These are phyloP conservation scores for Claviceps purpurea DNA, from an alignment of 2,329 filamentous ascomycete genomes.

Conservation along the genomic window DNA sequence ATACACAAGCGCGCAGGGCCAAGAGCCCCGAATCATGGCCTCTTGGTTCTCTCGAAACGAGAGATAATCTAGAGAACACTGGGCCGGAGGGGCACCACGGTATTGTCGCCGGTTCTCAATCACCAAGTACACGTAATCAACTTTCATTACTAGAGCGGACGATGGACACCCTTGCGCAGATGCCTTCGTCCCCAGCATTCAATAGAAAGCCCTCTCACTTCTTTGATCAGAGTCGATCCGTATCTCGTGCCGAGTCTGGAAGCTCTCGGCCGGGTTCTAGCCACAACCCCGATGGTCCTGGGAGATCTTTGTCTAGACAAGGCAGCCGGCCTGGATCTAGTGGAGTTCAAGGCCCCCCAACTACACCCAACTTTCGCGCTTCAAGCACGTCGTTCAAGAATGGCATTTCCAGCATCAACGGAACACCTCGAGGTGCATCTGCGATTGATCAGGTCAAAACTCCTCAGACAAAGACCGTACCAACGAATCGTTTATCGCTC, in stretches of 20 bases:
- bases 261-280: constrained; percentile 41
- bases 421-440: constrained; percentile 26
- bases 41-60: neutral
- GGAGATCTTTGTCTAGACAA: constrained; percentile 33
- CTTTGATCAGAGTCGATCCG: constrained; percentile 50
- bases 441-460: constrained; percentile 10
- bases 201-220: constrained; percentile 57
- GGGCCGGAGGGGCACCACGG: constrained; percentile 5
- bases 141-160: constrained; percentile 71
- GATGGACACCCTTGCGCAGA: constrained; percentile 65
- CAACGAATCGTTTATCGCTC: constrained; percentile 11
- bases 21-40: neutral
- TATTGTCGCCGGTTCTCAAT: constrained; percentile 7
- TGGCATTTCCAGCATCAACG: constrained; percentile 28
- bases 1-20: neutral
- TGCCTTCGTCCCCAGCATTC: constrained; percentile 65
- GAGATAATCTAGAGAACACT: neutral
- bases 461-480: constrained; percentile 12
- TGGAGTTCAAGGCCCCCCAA: constrained; percentile 30
- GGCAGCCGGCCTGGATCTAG: constrained; percentile 43
- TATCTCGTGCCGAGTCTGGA: constrained; percentile 31
- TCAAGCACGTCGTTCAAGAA: constrained; percentile 31
- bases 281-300: constrained; percentile 49
- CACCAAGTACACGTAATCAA: constrained; percentile 14
- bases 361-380: constrained; percentile 25